phyloP scores from a whole-genome alignment of 2,329 filamentous ascomycete genomes.

The Talaromyces rugulosus region DNA sequence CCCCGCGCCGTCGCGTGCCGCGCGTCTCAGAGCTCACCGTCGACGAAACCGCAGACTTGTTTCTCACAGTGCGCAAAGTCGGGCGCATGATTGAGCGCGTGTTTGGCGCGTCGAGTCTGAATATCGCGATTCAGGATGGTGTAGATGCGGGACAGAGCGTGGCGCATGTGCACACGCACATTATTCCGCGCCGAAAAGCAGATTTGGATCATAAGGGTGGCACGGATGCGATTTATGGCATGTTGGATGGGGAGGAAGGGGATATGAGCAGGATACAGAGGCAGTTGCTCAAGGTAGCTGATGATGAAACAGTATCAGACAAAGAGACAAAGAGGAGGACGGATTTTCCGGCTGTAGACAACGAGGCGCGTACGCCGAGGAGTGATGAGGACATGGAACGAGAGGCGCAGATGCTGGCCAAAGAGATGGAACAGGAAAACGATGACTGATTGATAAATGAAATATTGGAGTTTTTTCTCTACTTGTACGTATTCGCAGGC shows the following conservation, averaged over 20 bases:
- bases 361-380: constrained; percentile 64
- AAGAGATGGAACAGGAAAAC: constrained; percentile 35
- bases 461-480: not conserved
- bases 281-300: constrained; percentile 40
- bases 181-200: constrained; percentile 67
- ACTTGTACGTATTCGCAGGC: not conserved
- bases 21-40: constrained; percentile 71
- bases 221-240: constrained; percentile 73
- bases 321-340: constrained; percentile 36
- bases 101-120: constrained; percentile 69
- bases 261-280: constrained; percentile 70
- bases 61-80: constrained; percentile 78
- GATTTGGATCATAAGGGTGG: constrained; percentile 56
- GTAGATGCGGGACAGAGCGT: constrained; percentile 88
- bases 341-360: constrained; percentile 69
- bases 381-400: constrained; percentile 70
- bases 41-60: constrained; percentile 77
- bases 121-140: constrained; percentile 94
- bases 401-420: constrained; percentile 67
- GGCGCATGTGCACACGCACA: constrained; percentile 86
- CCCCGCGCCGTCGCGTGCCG: constrained; percentile 63
- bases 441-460: constrained; percentile 21
- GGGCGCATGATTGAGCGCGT: constrained; percentile 67
- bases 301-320: not conserved
- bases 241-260: constrained; percentile 79